Evolutionary conservation across 148 eudicot species (phyloP).

Genomic region (Oxyria digyna): DNA sequence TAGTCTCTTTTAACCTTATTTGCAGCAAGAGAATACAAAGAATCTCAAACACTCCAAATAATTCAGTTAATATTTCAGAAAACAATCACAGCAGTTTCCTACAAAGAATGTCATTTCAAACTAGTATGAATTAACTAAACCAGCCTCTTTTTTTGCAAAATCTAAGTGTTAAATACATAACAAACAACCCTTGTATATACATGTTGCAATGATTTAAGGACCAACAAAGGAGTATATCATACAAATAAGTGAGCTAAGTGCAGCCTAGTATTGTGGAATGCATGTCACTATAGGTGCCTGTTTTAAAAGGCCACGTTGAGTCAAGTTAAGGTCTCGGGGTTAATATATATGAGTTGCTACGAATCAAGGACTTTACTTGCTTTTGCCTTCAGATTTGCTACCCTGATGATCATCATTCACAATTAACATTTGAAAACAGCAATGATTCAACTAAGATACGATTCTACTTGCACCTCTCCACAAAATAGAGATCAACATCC

Average conservation of each 20-base stretch:
- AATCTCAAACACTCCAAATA: too few relatives aligned
- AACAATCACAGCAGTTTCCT: too few relatives aligned
- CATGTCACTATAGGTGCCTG: neutral
- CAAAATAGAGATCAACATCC: too few relatives aligned
- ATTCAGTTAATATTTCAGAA: too few relatives aligned
- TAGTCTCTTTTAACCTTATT: neutral
- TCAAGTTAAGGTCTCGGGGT: neutral
- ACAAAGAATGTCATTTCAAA: too few relatives aligned
- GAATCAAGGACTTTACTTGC: neutral
- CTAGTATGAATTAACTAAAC: too few relatives aligned
- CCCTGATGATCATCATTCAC: neutral
- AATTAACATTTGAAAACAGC: neutral
- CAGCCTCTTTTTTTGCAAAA: too few relatives aligned
- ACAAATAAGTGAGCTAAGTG: too few relatives aligned
- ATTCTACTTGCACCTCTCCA: neutral
- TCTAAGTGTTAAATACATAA: too few relatives aligned
- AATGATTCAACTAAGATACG: neutral
- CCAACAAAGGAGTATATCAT: too few relatives aligned
- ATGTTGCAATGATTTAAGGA: too few relatives aligned
- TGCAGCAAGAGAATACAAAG: neutral
- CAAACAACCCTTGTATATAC: too few relatives aligned
- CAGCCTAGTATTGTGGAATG: neutral
- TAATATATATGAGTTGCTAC: neutral
- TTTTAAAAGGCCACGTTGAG: neutral
- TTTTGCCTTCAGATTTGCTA: neutral